Conservation (phyloP, 192 early-diverging fungal species). For the Kickxella alabastrina region DNA sequence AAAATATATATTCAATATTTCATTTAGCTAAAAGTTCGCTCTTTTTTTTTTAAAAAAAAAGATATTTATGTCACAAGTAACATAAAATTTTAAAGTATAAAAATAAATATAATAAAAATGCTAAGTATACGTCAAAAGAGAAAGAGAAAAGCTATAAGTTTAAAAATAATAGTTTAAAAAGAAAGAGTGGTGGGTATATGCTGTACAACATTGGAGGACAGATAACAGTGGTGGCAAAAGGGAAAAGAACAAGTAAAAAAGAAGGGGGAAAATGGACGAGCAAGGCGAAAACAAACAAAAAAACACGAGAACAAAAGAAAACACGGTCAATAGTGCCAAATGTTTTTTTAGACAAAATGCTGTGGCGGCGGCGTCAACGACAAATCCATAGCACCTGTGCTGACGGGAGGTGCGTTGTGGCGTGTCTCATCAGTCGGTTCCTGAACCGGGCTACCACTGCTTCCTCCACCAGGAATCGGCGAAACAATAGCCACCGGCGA, state of each 20-base stretch:
- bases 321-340: constrained; percentile 1
- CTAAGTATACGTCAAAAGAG: not conserved
- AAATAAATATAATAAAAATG: not conserved
- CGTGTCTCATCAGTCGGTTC: not conserved
- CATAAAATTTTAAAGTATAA: not conserved
- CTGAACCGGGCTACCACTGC: not conserved
- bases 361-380: constrained; percentile 15
- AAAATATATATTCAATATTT: not conserved
- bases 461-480: constrained; percentile 19
- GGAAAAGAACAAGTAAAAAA: not conserved
- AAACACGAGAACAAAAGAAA: not conserved
- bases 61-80: not conserved
- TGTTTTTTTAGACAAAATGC: constrained; percentile 7
- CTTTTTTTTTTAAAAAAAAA: not conserved
- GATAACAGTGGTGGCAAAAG: not conserved
- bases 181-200: constrained; percentile 3
- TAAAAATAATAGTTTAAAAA: constrained; percentile 2
- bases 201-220: constrained; percentile 20
- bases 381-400: constrained; percentile 8
- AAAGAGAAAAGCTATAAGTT: constrained; percentile 1
- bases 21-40: no score
- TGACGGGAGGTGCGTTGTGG: not conserved
- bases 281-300: constrained; percentile 1
- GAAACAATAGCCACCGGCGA: constrained; percentile 6
- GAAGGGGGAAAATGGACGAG: not conserved